Conservation (phyloP, 352 stramenopile species). For the Phytophthora macrochlamydospora region DNA sequence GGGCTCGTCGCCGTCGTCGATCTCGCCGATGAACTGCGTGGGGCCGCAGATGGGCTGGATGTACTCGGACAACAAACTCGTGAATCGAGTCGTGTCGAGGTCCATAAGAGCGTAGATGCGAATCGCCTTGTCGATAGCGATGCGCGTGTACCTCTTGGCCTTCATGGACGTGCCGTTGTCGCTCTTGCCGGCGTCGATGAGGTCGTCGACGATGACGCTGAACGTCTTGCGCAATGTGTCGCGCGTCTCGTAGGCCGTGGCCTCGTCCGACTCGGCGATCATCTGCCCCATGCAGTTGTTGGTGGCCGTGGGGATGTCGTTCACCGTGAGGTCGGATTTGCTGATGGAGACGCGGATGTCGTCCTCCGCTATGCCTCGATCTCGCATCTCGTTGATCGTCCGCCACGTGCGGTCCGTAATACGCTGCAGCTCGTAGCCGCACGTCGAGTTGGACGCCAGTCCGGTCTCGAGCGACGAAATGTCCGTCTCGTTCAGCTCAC, state of each 20-base stretch:
- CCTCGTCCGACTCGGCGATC: slow-evolving; percentile 1
- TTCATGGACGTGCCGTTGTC: background rate
- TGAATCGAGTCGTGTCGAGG: slow-evolving; percentile 3
- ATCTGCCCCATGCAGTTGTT: slow-evolving; percentile 4
- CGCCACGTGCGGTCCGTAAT: slow-evolving; percentile 37
- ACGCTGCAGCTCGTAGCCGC: slow-evolving; percentile 42
- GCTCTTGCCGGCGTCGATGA: background rate
- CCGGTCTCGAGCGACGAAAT: slow-evolving; percentile 41
- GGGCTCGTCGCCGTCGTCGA: slow-evolving; percentile 33
- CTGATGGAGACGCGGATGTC: slow-evolving; percentile 27
- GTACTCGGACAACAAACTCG: slow-evolving; percentile 3
- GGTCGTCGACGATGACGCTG: background rate
- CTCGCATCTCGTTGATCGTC: slow-evolving; percentile 33
- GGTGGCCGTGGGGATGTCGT: slow-evolving; percentile 26
- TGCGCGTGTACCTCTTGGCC: background rate
- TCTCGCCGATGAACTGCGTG: slow-evolving; percentile 7
- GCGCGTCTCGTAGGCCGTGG: background rate
- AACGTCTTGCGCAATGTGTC: slow-evolving; percentile 6
- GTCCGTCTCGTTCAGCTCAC: slow-evolving; percentile 38
- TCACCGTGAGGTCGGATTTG: slow-evolving; percentile 35
- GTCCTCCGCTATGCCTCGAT: slow-evolving; percentile 18
- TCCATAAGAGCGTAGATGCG: background rate
- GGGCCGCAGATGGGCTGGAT: slow-evolving; percentile 7
- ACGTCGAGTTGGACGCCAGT: slow-evolving; percentile 36
- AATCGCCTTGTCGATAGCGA: background rate